Base-by-base conservation (phyloP, 257 asterid genomes). In the Catharanthus roseus region DNA sequence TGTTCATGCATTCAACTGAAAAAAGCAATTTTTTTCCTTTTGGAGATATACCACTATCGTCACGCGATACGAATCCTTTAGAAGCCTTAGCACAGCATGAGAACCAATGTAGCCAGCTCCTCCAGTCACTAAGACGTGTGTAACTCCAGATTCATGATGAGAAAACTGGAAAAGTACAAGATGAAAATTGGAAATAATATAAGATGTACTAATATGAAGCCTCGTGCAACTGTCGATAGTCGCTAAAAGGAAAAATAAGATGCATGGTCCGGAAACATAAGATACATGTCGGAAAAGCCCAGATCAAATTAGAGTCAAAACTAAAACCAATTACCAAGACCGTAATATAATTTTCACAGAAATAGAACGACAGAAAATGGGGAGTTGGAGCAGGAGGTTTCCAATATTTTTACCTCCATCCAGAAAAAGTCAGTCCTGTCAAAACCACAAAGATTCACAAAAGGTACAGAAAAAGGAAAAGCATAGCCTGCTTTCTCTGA, bases 81-180 rank as follows among this genome's bases (percentile, higher is more conserved):
- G 91, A 75, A 92, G 96, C 18, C 93, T 85, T 72, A 92, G 77
- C 39, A 91, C 89, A 64, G 97, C 95, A 80, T 92, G 98, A 63
- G 98, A 90, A 67, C 98, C 98, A 51, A 92, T 92, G 81, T 83
- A 92, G 24, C 96, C 98, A 72, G 97, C 98, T 71, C 98, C 98
- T 80, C 98, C 98, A 39, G 98, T 92, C 53, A 92, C 96, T 67
- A 92, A 80, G 72, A 92, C 96, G 77, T 92, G 98, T 78, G 95
- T 85, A 42, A 90, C 95, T 50, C 97, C 98, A 18, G 87, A 82
- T 82, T 92, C 96, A 44, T 82, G 92, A 69, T 77, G 81, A 47
- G 97, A 86, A 73, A 92, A 90, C 97, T 92, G 85, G 67, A 75
- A 78, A 68, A 56, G 69, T 31, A 61, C 10, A 44, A 11, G 54